Percentiles rank a stretch among this genome's conserved stretches.
These are phyloP conservation scores for Eucalyptus brandiana DNA, from an alignment of 345 rosid species.

Conservation along the genomic window DNA sequence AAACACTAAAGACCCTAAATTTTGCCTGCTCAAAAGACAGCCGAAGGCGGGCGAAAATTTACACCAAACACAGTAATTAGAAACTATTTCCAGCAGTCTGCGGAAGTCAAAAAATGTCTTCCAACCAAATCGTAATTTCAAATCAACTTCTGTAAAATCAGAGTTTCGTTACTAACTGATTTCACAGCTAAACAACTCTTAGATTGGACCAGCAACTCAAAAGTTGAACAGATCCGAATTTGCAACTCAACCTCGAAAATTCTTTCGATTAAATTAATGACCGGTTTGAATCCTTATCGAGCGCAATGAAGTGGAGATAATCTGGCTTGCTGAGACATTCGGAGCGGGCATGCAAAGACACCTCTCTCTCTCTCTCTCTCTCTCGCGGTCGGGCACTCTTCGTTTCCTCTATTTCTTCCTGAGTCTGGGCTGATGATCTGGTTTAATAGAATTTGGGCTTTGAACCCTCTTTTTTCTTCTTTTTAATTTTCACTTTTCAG, in stretches of 20 bases:
- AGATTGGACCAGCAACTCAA: background rate
- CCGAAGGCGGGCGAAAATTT: background rate
- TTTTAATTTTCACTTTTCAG: background rate
- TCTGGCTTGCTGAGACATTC: background rate
- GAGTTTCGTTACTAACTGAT: background rate
- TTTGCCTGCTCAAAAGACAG: background rate
- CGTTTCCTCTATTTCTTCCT: background rate
- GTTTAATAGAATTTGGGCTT: background rate
- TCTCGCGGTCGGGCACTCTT: background rate
- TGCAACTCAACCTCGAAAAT: background rate
- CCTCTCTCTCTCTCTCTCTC: too few relatives aligned
- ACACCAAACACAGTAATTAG: rapidly evolving
- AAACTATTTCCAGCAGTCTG: background rate
- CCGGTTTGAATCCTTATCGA: background rate
- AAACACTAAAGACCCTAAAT: background rate
- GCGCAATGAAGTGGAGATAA: background rate
- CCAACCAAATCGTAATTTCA: background rate
- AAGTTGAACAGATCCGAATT: background rate
- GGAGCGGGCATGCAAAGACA: background rate
- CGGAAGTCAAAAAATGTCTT: background rate
- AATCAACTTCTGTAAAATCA: background rate
- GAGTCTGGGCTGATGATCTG: background rate
- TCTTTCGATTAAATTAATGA: background rate
- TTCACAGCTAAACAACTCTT: background rate
- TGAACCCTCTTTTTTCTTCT: background rate